A percentile compares a stretch with the other conserved stretches of the same genome.
These are phyloP conservation scores for Terana coerulea DNA, from an alignment of 768 basidiomycete genomes.

Conservation along the genomic window DNA sequence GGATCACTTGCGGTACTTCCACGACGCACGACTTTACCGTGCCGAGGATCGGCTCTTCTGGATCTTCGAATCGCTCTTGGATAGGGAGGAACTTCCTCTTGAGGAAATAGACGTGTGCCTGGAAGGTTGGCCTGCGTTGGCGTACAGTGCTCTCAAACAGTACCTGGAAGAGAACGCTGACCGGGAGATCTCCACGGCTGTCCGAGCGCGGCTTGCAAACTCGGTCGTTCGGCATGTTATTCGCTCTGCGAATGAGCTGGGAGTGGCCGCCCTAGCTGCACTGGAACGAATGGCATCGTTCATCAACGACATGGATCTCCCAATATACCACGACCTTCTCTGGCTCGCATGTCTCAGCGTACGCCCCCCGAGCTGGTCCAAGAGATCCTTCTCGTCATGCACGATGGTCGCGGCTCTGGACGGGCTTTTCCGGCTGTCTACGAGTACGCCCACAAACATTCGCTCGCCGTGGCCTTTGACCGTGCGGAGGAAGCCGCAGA, in stretches of 20 bases:
- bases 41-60: constrained; percentile 53
- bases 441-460: constrained; percentile 52
- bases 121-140: constrained; percentile 49
- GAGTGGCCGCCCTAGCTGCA: constrained; percentile 54
- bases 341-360: constrained; percentile 49
- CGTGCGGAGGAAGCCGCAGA: constrained; percentile 65
- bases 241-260: constrained; percentile 49
- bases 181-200: constrained; percentile 28
- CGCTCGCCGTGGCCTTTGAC: constrained; percentile 56
- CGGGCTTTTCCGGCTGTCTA: constrained; percentile 22
- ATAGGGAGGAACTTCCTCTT: constrained; percentile 25
- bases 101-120: constrained; percentile 38
- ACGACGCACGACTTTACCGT: constrained; percentile 44
- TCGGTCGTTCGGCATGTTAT: constrained; percentile 45
- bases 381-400: constrained; percentile 57
- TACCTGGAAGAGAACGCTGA: constrained; percentile 33
- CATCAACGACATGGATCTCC: constrained; percentile 37
- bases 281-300: constrained; percentile 49
- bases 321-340: constrained; percentile 49
- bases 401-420: constrained; percentile 38
- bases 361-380: constrained; percentile 47
- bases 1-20: constrained; percentile 15
- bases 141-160: constrained; percentile 46
- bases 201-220: constrained; percentile 16
- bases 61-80: constrained; percentile 41